phyloP scores from a whole-genome alignment of 2,329 filamentous ascomycete species.

The Arthrobotrys sinensis region DNA sequence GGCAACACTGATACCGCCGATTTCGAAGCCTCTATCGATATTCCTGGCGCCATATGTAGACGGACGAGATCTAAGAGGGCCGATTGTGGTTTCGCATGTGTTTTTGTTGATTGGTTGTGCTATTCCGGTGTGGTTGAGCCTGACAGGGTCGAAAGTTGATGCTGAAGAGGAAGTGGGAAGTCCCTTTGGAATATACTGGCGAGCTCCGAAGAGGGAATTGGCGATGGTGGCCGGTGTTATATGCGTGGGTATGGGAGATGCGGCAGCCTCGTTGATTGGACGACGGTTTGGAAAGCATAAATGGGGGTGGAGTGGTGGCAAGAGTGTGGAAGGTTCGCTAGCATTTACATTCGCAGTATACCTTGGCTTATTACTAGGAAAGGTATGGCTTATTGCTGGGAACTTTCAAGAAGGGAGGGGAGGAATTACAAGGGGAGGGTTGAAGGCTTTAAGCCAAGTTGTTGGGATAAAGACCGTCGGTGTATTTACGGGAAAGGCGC shows the following conservation, averaged over 20 bases:
- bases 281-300: slow-evolving; percentile 87
- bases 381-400: slow-evolving; percentile 81
- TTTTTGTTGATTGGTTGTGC: slow-evolving; percentile 96
- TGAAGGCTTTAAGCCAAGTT: slow-evolving; percentile 41
- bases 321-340: slow-evolving; percentile 87
- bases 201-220: slow-evolving; percentile 75
- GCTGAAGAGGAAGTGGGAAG: background rate
- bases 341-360: slow-evolving; percentile 88
- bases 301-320: slow-evolving; percentile 97
- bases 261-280: slow-evolving; percentile 90
- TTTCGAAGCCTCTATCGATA: slow-evolving; percentile 85
- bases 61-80: slow-evolving; percentile 90
- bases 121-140: slow-evolving; percentile 82
- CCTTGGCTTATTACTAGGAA: slow-evolving; percentile 78
- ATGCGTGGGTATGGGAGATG: slow-evolving; percentile 95
- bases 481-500: slow-evolving; percentile 72
- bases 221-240: slow-evolving; percentile 94
- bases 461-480: slow-evolving; percentile 36
- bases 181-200: slow-evolving; percentile 49
- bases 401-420: slow-evolving; percentile 73
- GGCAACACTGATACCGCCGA: slow-evolving; percentile 89
- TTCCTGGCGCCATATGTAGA: slow-evolving; percentile 97
- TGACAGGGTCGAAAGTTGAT: slow-evolving; percentile 46
- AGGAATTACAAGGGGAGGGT: slow-evolving; percentile 49
- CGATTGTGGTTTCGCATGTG: slow-evolving; percentile 95